Base-by-base conservation (phyloP, 2,329 filamentous ascomycete species). In the Fusarium protoensiforme region DNA sequence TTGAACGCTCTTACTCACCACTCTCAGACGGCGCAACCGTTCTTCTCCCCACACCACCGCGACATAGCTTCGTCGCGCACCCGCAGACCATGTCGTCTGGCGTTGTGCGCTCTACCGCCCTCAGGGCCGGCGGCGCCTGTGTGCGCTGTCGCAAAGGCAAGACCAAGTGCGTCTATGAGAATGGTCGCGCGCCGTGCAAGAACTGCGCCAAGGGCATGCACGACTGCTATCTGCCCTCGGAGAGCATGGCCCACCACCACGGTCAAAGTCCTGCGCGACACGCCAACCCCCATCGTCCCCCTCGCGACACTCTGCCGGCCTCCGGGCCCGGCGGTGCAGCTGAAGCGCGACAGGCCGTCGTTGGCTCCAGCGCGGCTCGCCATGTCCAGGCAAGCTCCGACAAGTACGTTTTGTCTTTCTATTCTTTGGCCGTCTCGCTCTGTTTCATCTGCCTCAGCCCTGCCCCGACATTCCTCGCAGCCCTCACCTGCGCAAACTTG, bases 201-300 rank as follows among this genome's bases (percentile, higher is more conserved):
- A 91, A 91, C 81, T 91, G 89, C 81, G 87, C 88, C 56, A 91
- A 91, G 81, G 89, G 89, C 68, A 87, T 90, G 87, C 89, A 91
- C 80, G 88, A 90, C 65, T 91, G 89, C 82, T 91, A 90, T 79
- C 82, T 91, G 22, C 89, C 89, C 41, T 90, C 88, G 33, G 89
- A 90, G 81, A 88, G 85, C 69, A 87, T 89, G 84, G 86, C 87
- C 72, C 88, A 90, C 79, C 87, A 89, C 71, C 88, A 89, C 75
- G 88, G 88, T 68, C 87, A 90, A 69, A 89, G 88, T 67, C 89
- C 89, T 53, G 87, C 88, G 63, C 85, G 87, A 53, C 82, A 84
- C 70, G 73, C 81, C 41, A 83, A 83, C 65, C 84, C 85, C 61
- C 86, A 87, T 78, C 85, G 88, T 60, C 85, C 86, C 69, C 82